Percentiles rank a stretch among this genome's conserved stretches.
Conservation (phyloP, 805 yeast genomes). For the Wickerhamomyces queroliae region DNA sequence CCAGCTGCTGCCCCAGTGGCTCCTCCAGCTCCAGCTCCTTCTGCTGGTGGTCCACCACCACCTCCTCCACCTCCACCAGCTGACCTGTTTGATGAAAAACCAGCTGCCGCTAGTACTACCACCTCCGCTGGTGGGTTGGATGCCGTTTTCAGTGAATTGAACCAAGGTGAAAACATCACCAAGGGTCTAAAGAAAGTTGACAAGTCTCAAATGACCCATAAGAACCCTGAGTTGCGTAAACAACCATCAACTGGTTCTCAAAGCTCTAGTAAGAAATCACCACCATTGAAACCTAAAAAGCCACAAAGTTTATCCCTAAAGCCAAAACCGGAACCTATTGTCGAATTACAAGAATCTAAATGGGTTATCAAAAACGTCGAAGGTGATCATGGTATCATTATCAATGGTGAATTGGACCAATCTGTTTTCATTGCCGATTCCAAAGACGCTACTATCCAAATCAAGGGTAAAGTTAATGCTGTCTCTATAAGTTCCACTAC, state of each 20-base stretch:
- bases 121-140: conserved; percentile 47
- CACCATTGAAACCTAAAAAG: conserved; percentile 80
- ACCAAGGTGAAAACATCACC: conserved; percentile 80
- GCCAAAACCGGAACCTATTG: conserved; percentile 53
- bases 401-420: conserved; percentile 82
- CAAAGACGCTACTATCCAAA: conserved; percentile 63
- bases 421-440: conserved; percentile 87
- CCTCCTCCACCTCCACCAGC: conserved; percentile 96
- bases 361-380: conserved; percentile 86
- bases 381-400: conserved; percentile 50
- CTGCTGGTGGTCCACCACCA: conserved; percentile 63
- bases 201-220: conserved; percentile 89
- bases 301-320: conserved; percentile 53
- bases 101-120: conserved; percentile 11
- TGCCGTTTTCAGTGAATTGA: conserved; percentile 90
- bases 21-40: conserved; percentile 86
- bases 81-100: conserved; percentile 44
- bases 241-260: conserved; percentile 41
- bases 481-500: conserved; percentile 70
- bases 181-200: conserved; percentile 88
- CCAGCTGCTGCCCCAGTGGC: conserved; percentile 60
- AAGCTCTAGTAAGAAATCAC: conserved; percentile 33
- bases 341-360: conserved; percentile 77
- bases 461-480: conserved; percentile 90
- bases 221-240: conserved; percentile 75